Evolutionary conservation across 2,329 filamentous ascomycete species (phyloP).

Genomic region (Penicillium sp.): DNA sequence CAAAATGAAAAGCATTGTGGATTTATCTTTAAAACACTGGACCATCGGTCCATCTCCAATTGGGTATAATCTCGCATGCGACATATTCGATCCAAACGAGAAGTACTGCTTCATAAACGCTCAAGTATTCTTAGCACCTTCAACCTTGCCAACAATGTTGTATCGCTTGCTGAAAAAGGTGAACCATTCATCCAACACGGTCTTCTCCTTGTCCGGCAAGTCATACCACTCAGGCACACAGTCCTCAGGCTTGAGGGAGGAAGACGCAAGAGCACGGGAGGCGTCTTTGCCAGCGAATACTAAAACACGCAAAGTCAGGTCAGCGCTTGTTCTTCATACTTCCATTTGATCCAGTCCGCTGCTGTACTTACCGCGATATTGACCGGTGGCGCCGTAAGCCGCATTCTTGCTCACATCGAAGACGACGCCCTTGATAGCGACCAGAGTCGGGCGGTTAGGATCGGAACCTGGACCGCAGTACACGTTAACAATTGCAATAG

Average conservation of each 20-base stretch:
- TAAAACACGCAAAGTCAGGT: slow-evolving; percentile 37
- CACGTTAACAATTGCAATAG: background rate
- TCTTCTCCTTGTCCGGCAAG: slow-evolving; percentile 78
- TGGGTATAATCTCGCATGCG: slow-evolving; percentile 9
- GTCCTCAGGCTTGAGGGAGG: slow-evolving; percentile 81
- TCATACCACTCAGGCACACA: slow-evolving; percentile 78
- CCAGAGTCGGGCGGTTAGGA: slow-evolving; percentile 52
- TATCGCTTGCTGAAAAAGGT: slow-evolving; percentile 97
- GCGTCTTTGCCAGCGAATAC: slow-evolving; percentile 96
- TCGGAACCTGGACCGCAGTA: slow-evolving; percentile 33
- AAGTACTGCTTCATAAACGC: background rate
- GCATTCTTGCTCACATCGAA: slow-evolving; percentile 93
- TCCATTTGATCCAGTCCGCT: background rate
- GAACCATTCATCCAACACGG: slow-evolving; percentile 82
- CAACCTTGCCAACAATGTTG: slow-evolving; percentile 62
- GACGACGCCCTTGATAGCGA: slow-evolving; percentile 77
- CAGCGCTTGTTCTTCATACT: background rate
- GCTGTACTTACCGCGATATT: slow-evolving; percentile 70
- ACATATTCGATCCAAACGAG: background rate
- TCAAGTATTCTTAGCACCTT: slow-evolving; percentile 39
- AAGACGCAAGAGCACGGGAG: slow-evolving; percentile 82
- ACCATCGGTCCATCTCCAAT: background rate
- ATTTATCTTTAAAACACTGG: slow-evolving; percentile 9
- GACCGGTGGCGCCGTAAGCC: slow-evolving; percentile 74
- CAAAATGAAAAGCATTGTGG: slow-evolving; percentile 23